phyloP scores from a whole-genome alignment of 2,329 filamentous ascomycete genomes.

The Hypoxylon sp. region DNA sequence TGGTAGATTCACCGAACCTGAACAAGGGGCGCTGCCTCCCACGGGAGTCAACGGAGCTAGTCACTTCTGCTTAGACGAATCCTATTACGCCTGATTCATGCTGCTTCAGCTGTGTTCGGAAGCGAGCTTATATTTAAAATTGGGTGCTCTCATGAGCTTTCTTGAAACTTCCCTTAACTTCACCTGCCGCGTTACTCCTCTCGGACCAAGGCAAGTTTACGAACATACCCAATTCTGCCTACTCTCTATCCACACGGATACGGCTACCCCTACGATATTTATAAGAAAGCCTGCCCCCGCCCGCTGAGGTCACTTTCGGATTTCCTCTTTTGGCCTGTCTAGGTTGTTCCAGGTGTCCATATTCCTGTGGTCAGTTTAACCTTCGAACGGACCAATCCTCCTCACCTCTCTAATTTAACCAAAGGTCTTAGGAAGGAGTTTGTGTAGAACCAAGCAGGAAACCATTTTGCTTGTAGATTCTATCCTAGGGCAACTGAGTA shows the following conservation, averaged over 20 bases:
- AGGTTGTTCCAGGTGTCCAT: conserved; percentile 12
- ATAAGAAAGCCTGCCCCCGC: conserved; percentile 36
- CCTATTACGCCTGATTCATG: conserved; percentile 18
- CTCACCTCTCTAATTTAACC: conserved; percentile 9
- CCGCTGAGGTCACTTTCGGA: conserved; percentile 32
- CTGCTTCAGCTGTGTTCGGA: conserved; percentile 22
- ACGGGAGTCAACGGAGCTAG: conserved; percentile 22
- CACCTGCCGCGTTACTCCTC: conserved; percentile 27
- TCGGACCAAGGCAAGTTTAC: conserved; percentile 25
- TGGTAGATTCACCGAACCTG: conserved; percentile 35
- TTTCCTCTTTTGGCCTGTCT: conserved; percentile 31
- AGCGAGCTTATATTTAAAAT: conserved; percentile 21
- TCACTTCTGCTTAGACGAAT: conserved; percentile 16
- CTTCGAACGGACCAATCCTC: conserved; percentile 3
- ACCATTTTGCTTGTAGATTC: conserved; percentile 8
- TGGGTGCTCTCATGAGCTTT: conserved; percentile 20
- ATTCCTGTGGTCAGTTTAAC: conserved; percentile 9
- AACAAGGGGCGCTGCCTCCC: conserved; percentile 28
- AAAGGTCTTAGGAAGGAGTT: conserved; percentile 6
- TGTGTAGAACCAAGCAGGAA: conserved; percentile 12
- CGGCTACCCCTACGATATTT: conserved; percentile 31
- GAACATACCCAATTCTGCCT: conserved; percentile 24
- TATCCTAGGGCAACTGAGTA: conserved; percentile 6
- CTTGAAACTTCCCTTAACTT: conserved; percentile 12
- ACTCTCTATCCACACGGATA: conserved; percentile 24